phyloP scores from a whole-genome alignment of 2,329 filamentous ascomycete genomes.

The Celoporthe dispersa region DNA sequence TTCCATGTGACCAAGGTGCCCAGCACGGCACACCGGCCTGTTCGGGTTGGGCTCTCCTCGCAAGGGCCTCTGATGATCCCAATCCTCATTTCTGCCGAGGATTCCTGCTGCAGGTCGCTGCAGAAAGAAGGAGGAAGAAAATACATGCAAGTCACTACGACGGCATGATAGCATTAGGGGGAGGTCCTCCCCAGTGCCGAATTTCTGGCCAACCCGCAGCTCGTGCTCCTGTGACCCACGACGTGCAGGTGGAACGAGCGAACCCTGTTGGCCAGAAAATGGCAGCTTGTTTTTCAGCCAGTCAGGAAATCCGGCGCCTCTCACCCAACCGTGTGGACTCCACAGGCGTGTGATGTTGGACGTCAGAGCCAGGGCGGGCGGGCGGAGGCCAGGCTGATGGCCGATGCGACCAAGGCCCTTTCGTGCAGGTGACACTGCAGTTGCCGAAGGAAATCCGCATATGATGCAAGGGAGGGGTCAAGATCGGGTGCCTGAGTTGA shows the following conservation, averaged over 20 bases:
- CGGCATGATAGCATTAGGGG: background rate
- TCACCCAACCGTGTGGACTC: slow-evolving; percentile 19
- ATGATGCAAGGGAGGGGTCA: background rate
- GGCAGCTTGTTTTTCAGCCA: slow-evolving; percentile 19
- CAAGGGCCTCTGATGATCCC: background rate
- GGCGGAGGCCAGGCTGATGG: background rate
- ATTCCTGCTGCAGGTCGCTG: slow-evolving; percentile 7
- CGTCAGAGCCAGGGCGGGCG: background rate
- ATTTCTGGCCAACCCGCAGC: slow-evolving; percentile 26
- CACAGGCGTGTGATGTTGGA: slow-evolving; percentile 10
- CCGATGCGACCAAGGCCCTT: background rate
- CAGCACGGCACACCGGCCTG: slow-evolving; percentile 10
- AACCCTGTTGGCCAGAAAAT: slow-evolving; percentile 29
- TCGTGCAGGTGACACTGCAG: slow-evolving; percentile 13
- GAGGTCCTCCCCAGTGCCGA: background rate
- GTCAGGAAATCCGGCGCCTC: slow-evolving; percentile 17
- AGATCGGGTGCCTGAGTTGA: slow-evolving; percentile 2
- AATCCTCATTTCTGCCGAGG: slow-evolving; percentile 3
- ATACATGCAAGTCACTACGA: slow-evolving; percentile 2
- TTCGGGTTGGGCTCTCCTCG: slow-evolving; percentile 5
- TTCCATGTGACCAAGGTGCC: slow-evolving; percentile 13
- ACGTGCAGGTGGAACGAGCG: background rate
- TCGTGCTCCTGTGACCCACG: background rate
- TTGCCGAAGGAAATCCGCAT: background rate
- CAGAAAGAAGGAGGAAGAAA: too few relatives aligned